Base-by-base conservation (phyloP, 2,329 filamentous ascomycete genomes). In the Leptographium galeiforme region DNA sequence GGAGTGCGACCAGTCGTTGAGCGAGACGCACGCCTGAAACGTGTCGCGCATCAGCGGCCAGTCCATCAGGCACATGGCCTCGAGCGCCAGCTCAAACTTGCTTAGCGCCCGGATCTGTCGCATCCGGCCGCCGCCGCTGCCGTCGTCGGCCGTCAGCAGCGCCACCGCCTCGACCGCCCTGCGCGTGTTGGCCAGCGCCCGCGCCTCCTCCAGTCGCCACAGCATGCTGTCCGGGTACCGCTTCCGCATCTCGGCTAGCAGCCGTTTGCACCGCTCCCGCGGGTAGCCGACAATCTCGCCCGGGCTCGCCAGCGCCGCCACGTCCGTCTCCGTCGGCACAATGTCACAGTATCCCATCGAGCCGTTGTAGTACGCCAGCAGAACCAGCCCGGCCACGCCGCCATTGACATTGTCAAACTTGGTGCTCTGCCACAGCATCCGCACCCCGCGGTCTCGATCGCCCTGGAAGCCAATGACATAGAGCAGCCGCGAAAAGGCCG, bases 381-480 rank as follows among this genome's bases (percentile, higher is more conserved):
- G 72, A 32, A 88, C 78, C 43, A 97, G 75, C 0, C 85, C 88
- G 0, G 90, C 84, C 63, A 97, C 84, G 8, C 87, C 91, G n/a
- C 90, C 91, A 63, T 96, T 94, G 62, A 97, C 79, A 65, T 95
- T 95, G 57, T 83, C 71, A 65, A 90, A 93, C 50, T 83, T 82
- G 25, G 88, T 89, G 13, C 89, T 87, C 64, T 87, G 83, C 93
- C 93, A 98, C 6, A 98, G 79, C 79, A 96, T 85, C 41, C 78
- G 75, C 36, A 96, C 75, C 11, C 90, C 93, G 41, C 84, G 78
- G 57, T 88, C 81, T 45, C 90, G 84, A 64, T 97, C 90, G 36
- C 93, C 93, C 57, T 81, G 83, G 70, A 97, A 97, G 1, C 93
- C 93, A 34, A 96, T 85, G 44, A 97, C 84, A 55, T 84, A 87